phyloP scores from a whole-genome alignment of 2,329 filamentous ascomycete genomes.

The Penicillium sp. region DNA sequence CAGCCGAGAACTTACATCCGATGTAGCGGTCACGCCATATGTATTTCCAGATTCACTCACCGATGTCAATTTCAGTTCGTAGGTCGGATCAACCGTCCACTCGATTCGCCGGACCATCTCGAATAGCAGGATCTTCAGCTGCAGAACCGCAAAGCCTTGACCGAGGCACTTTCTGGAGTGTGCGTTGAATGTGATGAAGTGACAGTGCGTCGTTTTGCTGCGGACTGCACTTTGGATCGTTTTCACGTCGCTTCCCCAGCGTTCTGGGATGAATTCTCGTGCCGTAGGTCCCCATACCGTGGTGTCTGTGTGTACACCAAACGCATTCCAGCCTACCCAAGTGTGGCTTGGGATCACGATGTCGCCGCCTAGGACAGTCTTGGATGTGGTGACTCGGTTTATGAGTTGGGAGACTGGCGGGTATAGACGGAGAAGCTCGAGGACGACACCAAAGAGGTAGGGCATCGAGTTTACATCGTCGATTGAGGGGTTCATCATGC shows the following conservation, averaged over 20 bases:
- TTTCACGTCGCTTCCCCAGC: slow-evolving; percentile 38
- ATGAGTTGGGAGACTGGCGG: slow-evolving; percentile 53
- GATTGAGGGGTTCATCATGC: slow-evolving; percentile 15
- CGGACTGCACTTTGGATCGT: slow-evolving; percentile 28
- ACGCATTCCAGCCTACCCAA: slow-evolving; percentile 45
- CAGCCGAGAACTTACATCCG: background rate
- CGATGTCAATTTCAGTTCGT: slow-evolving; percentile 27
- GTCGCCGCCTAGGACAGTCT: slow-evolving; percentile 26
- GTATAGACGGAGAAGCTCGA: slow-evolving; percentile 50
- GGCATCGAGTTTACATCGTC: slow-evolving; percentile 39
- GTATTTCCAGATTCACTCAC: slow-evolving; percentile 15
- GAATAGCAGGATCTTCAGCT: slow-evolving; percentile 27
- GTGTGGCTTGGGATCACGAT: slow-evolving; percentile 39
- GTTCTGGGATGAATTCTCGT: slow-evolving; percentile 35
- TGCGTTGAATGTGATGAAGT: slow-evolving; percentile 34
- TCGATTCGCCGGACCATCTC: slow-evolving; percentile 21
- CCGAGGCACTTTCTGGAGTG: slow-evolving; percentile 31
- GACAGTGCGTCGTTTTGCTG: slow-evolving; percentile 25
- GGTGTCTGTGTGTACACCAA: slow-evolving; percentile 41
- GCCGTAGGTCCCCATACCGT: slow-evolving; percentile 34
- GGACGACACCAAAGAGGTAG: slow-evolving; percentile 46
- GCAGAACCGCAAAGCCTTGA: slow-evolving; percentile 30
- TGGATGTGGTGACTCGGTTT: slow-evolving; percentile 41
- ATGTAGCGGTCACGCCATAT: background rate
- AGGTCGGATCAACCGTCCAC: slow-evolving; percentile 24